A percentile compares a stretch with the other conserved stretches of the same genome.
Evolutionary conservation across 2,329 filamentous ascomycete species (phyloP).

Genomic region (Aureobasidium pullulans): DNA sequence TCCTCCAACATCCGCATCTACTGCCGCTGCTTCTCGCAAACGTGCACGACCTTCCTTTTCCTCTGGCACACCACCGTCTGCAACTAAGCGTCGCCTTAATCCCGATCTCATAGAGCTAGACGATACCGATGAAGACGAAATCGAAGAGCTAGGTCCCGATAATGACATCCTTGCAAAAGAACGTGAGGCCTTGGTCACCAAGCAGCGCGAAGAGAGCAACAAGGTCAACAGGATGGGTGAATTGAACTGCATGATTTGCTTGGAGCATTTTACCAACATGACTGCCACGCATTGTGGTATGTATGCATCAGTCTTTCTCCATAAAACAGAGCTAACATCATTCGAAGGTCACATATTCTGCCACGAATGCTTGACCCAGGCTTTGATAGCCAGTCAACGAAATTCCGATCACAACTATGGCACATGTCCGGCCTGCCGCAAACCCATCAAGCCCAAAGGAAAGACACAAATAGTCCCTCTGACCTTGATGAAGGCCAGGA

Average conservation of each 20-base stretch:
- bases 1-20: not conserved
- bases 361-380: conserved; percentile 54
- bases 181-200: conserved; percentile 42
- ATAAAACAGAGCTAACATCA: conserved; percentile 8
- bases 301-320: conserved; percentile 19
- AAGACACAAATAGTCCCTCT: conserved; percentile 35
- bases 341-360: conserved; percentile 54
- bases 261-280: conserved; percentile 53
- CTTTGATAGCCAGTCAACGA: conserved; percentile 50
- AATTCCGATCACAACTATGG: conserved; percentile 37
- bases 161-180: conserved; percentile 45
- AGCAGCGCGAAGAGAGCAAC: conserved; percentile 29
- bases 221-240: conserved; percentile 30
- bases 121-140: not conserved
- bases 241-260: conserved; percentile 56
- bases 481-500: conserved; percentile 26
- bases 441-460: conserved; percentile 33
- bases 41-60: not conserved
- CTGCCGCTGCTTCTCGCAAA: not conserved
- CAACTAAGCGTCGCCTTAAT: not conserved
- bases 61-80: not conserved
- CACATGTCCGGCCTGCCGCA: conserved; percentile 43
- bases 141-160: not conserved
- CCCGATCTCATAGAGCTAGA: not conserved
- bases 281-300: conserved; percentile 55